Evolutionary conservation across 2,329 filamentous ascomycete genomes (phyloP).

Genomic region (Nemania sp.): DNA sequence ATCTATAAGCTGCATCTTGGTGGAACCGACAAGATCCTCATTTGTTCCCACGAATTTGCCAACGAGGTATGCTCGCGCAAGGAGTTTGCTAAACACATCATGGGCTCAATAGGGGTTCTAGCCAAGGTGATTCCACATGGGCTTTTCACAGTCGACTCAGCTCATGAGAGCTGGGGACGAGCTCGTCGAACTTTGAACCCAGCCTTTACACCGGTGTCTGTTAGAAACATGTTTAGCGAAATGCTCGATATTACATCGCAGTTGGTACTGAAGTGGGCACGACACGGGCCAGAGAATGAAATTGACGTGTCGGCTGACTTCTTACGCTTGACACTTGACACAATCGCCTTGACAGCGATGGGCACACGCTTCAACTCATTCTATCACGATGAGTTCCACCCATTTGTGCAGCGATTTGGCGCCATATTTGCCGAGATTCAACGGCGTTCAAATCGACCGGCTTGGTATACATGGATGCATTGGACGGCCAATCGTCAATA

Average conservation of each 20-base stretch:
- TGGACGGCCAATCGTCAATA: constrained; percentile 36
- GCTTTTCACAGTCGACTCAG: constrained; percentile 26
- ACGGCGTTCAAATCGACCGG: constrained; percentile 29
- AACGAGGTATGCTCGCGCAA: constrained; percentile 36
- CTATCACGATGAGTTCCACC: constrained; percentile 24
- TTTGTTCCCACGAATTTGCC: constrained; percentile 27
- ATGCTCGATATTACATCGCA: constrained; percentile 37
- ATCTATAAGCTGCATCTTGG: constrained; percentile 36
- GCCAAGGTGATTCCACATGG: constrained; percentile 22
- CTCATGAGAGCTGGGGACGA: constrained; percentile 34
- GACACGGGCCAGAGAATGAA: constrained; percentile 20
- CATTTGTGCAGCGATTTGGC: constrained; percentile 19
- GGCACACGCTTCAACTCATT: constrained; percentile 36
- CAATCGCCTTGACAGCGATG: constrained; percentile 33
- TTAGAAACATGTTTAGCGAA: constrained; percentile 34
- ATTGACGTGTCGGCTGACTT: constrained; percentile 32
- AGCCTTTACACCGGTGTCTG: constrained; percentile 21
- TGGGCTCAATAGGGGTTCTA: constrained; percentile 19
- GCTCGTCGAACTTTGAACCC: constrained; percentile 32
- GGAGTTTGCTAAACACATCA: constrained; percentile 31
- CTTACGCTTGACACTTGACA: constrained; percentile 35
- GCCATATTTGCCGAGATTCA: constrained; percentile 26
- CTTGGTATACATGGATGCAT: constrained; percentile 30
- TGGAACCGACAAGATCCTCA: constrained; percentile 30
- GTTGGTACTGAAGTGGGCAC: constrained; percentile 34